Evolutionary conservation across 345 rosid genomes (phyloP).

Genomic region (Anastatica hierochuntica): DNA sequence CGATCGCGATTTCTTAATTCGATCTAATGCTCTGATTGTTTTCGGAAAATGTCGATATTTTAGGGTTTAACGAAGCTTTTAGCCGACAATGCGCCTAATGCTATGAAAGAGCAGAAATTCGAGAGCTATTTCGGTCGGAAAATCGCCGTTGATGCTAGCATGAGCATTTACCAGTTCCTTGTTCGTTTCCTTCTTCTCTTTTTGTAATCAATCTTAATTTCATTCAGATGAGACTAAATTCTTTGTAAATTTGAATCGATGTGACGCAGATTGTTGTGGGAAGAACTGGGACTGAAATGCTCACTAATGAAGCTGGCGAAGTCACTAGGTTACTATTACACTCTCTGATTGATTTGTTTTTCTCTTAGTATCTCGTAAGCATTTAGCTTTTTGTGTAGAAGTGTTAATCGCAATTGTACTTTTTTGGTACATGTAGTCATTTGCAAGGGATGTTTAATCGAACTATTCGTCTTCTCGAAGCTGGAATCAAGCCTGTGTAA

Average conservation of each 20-base stretch:
- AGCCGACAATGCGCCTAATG: conserved; percentile 84
- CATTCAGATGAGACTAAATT: too few relatives aligned
- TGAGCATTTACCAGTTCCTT: conserved; percentile 98
- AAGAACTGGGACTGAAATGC: conserved; percentile 81
- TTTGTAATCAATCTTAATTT: not conserved
- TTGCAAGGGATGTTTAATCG: conserved; percentile 91
- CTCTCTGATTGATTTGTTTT: too few relatives aligned
- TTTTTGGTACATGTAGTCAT: conserved; percentile 37
- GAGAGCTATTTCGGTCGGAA: conserved; percentile 90
- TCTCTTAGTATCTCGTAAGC: too few relatives aligned
- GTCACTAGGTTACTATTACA: conserved; percentile 54
- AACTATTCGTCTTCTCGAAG: conserved; percentile 87
- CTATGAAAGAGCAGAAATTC: conserved; percentile 90
- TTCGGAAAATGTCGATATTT: not conserved
- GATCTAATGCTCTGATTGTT: conserved; percentile 1
- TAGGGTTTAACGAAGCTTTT: conserved; percentile 96
- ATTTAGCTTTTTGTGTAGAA: too few relatives aligned
- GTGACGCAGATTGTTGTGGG: conserved; percentile 79
- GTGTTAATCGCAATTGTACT: too few relatives aligned
- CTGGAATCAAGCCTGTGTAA: conserved; percentile 96
- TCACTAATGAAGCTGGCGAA: conserved; percentile 94
- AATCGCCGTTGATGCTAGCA: conserved; percentile 94
- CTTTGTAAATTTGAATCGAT: too few relatives aligned
- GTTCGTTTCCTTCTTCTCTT: conserved; percentile 27
- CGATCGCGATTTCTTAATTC: not conserved